Percentiles rank a stretch among this genome's conserved stretches.
phyloP scores from a whole-genome alignment of 148 eudicot genomes.

The Rheum nobile region DNA sequence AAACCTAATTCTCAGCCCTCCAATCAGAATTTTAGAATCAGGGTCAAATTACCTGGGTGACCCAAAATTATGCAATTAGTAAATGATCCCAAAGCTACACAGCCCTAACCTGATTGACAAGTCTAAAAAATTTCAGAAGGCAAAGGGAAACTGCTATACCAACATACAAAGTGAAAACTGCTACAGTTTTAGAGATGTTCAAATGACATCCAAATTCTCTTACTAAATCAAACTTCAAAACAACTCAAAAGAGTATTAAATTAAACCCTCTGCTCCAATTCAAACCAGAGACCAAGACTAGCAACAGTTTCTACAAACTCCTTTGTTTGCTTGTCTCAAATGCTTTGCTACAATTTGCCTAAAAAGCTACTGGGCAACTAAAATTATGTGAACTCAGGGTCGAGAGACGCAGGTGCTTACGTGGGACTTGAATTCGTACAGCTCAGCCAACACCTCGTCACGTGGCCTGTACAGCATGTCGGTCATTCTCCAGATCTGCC shows the following conservation, averaged over 20 bases:
- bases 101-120: background rate
- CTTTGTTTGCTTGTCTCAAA: background rate
- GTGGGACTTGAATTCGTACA: constrained; percentile 81
- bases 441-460: constrained; percentile 86
- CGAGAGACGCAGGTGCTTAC: constrained; percentile 50
- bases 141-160: background rate
- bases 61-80: too few relatives aligned
- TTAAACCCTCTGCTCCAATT: background rate
- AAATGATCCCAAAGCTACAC: too few relatives aligned
- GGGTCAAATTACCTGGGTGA: too few relatives aligned
- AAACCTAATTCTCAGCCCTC: too few relatives aligned
- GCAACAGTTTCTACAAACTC: background rate
- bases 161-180: background rate
- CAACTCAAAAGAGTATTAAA: background rate
- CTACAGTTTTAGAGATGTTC: background rate
- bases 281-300: background rate
- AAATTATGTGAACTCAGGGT: constrained; percentile 15
- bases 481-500: constrained; percentile 93
- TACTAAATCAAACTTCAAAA: background rate
- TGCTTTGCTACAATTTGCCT: background rate
- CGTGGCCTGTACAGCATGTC: constrained; percentile 89
- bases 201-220: background rate
- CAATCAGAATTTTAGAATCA: too few relatives aligned
- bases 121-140: background rate
- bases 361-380: background rate